phyloP scores from a whole-genome alignment of 305 asterid genomes.

The Ilex paraguariensis region DNA sequence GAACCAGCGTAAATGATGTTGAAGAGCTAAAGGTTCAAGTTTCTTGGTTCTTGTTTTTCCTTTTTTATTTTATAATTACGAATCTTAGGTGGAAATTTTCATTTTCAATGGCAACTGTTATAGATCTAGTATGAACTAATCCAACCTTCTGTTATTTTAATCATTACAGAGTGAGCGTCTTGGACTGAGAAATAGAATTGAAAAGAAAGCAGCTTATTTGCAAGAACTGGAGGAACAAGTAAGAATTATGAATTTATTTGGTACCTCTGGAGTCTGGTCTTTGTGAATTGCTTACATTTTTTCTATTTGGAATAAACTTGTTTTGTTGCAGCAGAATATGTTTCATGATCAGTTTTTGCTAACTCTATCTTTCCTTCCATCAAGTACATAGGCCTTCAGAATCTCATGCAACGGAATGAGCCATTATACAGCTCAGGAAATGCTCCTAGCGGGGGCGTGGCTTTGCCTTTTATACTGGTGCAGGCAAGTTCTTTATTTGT shows the following conservation, averaged over 20 bases:
- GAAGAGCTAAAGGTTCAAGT: constrained; percentile 79
- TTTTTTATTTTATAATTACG: background rate
- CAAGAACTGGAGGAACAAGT: constrained; percentile 95
- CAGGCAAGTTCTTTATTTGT: constrained; percentile 42
- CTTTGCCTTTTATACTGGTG: constrained; percentile 92
- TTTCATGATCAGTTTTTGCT: constrained; percentile 7
- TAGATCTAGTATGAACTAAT: background rate
- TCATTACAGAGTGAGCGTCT: constrained; percentile 64
- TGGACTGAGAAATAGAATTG: constrained; percentile 65
- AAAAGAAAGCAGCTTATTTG: constrained; percentile 85
- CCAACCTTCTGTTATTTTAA: background rate
- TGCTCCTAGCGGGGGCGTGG: constrained; percentile 93
- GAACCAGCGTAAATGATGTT: constrained; percentile 74
- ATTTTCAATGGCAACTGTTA: background rate
- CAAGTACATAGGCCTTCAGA: constrained; percentile 81
- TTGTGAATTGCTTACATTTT: too few relatives aligned
- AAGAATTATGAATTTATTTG: constrained; percentile 13
- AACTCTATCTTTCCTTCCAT: constrained; percentile 5
- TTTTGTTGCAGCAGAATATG: constrained; percentile 2
- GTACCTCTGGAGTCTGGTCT: too few relatives aligned
- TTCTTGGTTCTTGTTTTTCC: background rate
- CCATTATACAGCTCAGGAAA: constrained; percentile 76
- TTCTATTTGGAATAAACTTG: too few relatives aligned
- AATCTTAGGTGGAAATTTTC: background rate
- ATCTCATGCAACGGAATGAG: constrained; percentile 75